A percentile compares a stretch with the other conserved stretches of the same genome.
Conservation (phyloP, 768 basidiomycete genomes). For the Tricholoma furcatifolium region DNA sequence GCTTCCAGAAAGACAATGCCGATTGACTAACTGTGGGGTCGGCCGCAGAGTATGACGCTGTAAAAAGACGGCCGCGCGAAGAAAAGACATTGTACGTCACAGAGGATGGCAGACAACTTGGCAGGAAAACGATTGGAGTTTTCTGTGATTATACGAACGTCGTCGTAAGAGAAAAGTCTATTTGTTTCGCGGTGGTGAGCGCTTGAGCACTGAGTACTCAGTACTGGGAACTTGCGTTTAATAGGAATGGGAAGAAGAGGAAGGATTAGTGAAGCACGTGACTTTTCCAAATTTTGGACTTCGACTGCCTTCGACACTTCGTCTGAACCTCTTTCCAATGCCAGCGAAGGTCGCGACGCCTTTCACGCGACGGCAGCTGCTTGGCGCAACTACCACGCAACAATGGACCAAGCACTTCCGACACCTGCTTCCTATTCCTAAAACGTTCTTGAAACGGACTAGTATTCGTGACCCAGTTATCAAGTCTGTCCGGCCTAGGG, state of each 20-base stretch:
- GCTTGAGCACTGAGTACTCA: too few relatives aligned
- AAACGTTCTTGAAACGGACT: constrained; percentile 44
- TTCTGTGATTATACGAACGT: too few relatives aligned
- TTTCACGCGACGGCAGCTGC: constrained; percentile 35
- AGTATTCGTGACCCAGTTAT: constrained; percentile 42
- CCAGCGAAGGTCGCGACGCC: constrained; percentile 29
- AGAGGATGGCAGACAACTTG: too few relatives aligned
- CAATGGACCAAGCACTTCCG: constrained; percentile 68
- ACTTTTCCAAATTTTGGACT: too few relatives aligned
- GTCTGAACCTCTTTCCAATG: constrained; percentile 18
- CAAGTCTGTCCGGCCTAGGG: constrained; percentile 59
- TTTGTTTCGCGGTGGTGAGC: too few relatives aligned
- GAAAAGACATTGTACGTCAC: background rate
- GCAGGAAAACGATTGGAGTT: too few relatives aligned
- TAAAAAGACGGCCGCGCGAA: constrained; percentile 1
- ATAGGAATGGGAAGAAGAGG: too few relatives aligned
- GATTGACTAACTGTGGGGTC: background rate
- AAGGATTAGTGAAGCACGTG: too few relatives aligned
- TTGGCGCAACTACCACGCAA: constrained; percentile 46
- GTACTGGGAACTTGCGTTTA: too few relatives aligned
- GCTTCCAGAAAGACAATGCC: background rate
- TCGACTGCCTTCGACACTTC: too few relatives aligned
- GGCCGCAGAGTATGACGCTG: background rate
- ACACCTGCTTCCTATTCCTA: constrained; percentile 63
- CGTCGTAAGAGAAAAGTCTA: too few relatives aligned